Percentiles rank a stretch among this genome's conserved stretches.
phyloP scores from a whole-genome alignment of 2,329 filamentous ascomycete species.

The Colletotrichum sp. region DNA sequence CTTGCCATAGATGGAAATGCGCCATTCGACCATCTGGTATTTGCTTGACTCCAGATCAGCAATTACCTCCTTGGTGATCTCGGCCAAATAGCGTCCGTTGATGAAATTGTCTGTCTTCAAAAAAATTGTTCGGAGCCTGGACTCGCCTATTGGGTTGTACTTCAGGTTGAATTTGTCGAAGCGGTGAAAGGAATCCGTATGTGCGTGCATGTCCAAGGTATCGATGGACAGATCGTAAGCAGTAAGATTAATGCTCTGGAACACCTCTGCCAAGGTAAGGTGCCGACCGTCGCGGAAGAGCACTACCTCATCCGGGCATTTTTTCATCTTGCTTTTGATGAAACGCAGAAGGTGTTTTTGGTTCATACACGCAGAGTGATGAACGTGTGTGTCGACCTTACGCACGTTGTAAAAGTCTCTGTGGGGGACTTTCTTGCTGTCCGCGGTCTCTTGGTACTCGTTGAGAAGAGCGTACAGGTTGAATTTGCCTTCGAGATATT shows the following conservation, averaged over 20 bases:
- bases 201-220: slow-evolving; percentile 98
- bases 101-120: slow-evolving; percentile 99
- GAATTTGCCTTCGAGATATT: slow-evolving; percentile 97
- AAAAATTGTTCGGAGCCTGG: slow-evolving; percentile 94
- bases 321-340: slow-evolving; percentile 99
- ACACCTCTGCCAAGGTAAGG: slow-evolving; percentile 89
- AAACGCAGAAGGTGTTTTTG: slow-evolving; percentile 98
- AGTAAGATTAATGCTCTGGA: slow-evolving; percentile 95
- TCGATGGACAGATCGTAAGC: slow-evolving; percentile 98
- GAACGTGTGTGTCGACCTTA: slow-evolving; percentile 98
- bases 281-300: slow-evolving; percentile 91
- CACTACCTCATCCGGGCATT: slow-evolving; percentile 91
- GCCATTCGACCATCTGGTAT: slow-evolving; percentile 99
- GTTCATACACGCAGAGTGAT: slow-evolving; percentile 99
- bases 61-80: slow-evolving; percentile 98
- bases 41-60: slow-evolving; percentile 97
- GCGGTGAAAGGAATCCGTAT: slow-evolving; percentile 96
- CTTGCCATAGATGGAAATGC: slow-evolving; percentile 95
- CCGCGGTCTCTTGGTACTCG: slow-evolving; percentile 96
- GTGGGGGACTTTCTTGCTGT: slow-evolving; percentile 97
- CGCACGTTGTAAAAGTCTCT: slow-evolving; percentile 99
- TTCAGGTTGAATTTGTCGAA: slow-evolving; percentile 99
- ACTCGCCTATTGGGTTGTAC: slow-evolving; percentile 97
- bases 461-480: slow-evolving; percentile 93
- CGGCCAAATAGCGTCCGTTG: slow-evolving; percentile 91